Evolutionary conservation across 2,329 filamentous ascomycete genomes (phyloP), one percentile per base, ranked within the genome.

Genomic region (Emergomyces pasteurianus): DNA sequence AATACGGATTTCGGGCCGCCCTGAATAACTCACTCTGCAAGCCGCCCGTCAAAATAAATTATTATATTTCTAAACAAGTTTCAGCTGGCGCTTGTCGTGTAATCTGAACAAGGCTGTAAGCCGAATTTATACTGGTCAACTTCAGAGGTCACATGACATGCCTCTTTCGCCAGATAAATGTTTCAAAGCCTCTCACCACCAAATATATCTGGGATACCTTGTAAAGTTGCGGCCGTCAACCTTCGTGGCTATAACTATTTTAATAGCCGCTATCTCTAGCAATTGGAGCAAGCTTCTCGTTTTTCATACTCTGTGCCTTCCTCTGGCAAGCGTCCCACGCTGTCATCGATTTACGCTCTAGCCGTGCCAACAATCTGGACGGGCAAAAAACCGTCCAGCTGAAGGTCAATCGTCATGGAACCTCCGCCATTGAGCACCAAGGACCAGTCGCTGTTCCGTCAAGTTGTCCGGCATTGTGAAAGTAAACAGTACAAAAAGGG

Each of bases 401-500:
- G 12, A 26, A 31, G 26, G 34, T 12, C 34, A 36, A 40, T 26
- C n/a, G 34, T 26, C 6, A 55, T 55, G 52, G 52, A 40, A 72
- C 74, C 74, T 70, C 77, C 78, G 71, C 75, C 72, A 72, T 73
- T 80, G 74, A 75, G 72, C 67, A 86, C 90, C 71, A 97, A 97
- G 79, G 94, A 99, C 82, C 86, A 86, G 69, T 87, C 92, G 74
- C 87, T 96, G 79, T 99, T 99, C 78, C 88, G 91, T 65, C 90
- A 92, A 73, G 86, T 99, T 66, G 90, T 99, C 71, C 92, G 92
- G 74, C 86, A 90, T 77, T 99, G 97, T 81, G 94, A 99, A 77
- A 88, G 92, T 73, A 99, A 99, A 78, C 92, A 97, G 72, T 96
- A 97, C 80, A 99, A 97, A 79, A 89, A 88, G 75, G 85, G 84